Evolutionary conservation across 2,329 filamentous ascomycete species (phyloP).

Genomic region (Dothideomycetes sp.): DNA sequence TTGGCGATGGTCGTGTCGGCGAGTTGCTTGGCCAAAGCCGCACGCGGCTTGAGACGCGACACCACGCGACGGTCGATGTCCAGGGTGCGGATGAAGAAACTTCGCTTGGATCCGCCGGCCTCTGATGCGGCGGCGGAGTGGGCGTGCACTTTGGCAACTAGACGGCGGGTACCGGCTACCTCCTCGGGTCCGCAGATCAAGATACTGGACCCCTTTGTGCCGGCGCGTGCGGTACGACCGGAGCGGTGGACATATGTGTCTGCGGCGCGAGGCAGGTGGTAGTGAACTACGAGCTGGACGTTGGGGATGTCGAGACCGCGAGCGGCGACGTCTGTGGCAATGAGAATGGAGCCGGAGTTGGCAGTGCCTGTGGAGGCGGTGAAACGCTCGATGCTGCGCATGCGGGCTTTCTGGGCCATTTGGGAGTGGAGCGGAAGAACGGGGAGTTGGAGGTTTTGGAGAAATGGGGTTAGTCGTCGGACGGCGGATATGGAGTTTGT

Average conservation of each 20-base stretch:
- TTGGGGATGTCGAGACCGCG: conserved; percentile 86
- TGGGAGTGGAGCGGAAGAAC: conserved; percentile 76
- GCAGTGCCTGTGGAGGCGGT: conserved; percentile 33
- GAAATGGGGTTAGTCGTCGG: conserved; percentile 70
- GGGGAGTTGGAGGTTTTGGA: conserved; percentile 70
- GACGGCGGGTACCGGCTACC: conserved; percentile 68
- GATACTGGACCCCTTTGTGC: conserved; percentile 67
- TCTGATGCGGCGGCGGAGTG: conserved; percentile 27
- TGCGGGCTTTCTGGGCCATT: conserved; percentile 90
- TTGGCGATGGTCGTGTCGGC: conserved; percentile 76
- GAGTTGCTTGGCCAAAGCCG: conserved; percentile 74
- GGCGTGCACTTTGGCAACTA: conserved; percentile 81
- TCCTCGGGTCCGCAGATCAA: conserved; percentile 88
- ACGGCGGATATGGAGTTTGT: conserved; percentile 94
- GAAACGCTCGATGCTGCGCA: conserved; percentile 88
- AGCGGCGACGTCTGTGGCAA: conserved; percentile 86
- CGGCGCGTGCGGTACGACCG: conserved; percentile 81
- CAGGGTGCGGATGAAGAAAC: conserved; percentile 64
- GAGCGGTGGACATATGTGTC: conserved; percentile 94
- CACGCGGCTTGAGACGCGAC: conserved; percentile 61
- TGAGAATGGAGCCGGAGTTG: conserved; percentile 51
- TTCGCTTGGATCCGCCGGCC: conserved; percentile 35
- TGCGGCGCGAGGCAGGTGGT: conserved; percentile 83
- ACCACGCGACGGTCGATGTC: conserved; percentile 76
- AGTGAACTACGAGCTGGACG: conserved; percentile 85